These are phyloP conservation scores for Cutaneotrichosporon cavernicola DNA, from an alignment of 1,284 basidiomycete species.

Conservation along the genomic window DNA sequence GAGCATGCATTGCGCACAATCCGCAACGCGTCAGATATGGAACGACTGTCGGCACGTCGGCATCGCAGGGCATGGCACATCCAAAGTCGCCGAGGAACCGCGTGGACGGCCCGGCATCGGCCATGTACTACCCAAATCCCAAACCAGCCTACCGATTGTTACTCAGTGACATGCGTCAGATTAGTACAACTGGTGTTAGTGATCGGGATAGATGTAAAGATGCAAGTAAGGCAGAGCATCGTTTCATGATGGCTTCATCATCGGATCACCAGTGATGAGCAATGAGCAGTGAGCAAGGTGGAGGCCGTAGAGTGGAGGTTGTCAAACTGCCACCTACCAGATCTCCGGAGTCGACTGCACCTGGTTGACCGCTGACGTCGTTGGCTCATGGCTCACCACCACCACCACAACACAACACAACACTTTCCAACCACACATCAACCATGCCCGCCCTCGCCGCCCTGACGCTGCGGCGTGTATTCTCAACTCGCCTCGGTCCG, in stretches of 20 bases:
- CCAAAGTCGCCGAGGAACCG: background rate
- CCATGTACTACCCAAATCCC: background rate
- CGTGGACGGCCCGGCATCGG: background rate
- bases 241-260: background rate
- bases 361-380: background rate
- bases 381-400: background rate
- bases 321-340: conserved; percentile 2
- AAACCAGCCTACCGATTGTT: no score
- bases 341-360: background rate
- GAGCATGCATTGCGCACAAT: no score
- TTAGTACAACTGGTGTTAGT: background rate
- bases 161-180: background rate
- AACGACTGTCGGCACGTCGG: background rate
- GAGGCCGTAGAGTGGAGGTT: background rate
- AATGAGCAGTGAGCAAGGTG: no score
- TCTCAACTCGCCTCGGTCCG: background rate
- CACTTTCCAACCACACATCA: background rate
- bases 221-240: background rate
- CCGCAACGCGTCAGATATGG: background rate
- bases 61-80: background rate
- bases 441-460: conserved; percentile 5
- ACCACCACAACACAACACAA: background rate
- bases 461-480: conserved; percentile 6
- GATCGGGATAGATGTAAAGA: background rate
- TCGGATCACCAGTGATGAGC: background rate